phyloP scores from a whole-genome alignment of 306 rosid species.

The Cucurbita pepo region DNA sequence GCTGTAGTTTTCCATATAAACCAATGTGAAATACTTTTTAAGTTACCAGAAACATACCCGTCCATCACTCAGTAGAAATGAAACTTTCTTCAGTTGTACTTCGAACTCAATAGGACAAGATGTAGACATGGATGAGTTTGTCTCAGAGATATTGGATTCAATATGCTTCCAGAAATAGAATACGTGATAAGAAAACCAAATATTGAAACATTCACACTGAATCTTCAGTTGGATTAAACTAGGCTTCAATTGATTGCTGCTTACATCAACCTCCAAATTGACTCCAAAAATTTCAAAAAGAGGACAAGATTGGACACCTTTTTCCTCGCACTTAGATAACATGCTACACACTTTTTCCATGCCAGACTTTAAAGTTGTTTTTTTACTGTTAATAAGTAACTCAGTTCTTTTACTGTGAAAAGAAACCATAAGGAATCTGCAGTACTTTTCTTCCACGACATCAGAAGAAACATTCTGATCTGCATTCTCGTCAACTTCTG shows the following conservation, averaged over 20 bases:
- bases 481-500: constrained; percentile 15
- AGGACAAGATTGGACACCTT: constrained; percentile 43
- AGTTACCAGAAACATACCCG: constrained; percentile 36
- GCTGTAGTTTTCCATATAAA: background rate
- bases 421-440: constrained; percentile 28
- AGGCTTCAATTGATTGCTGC: constrained; percentile 14
- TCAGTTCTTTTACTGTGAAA: constrained; percentile 34
- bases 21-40: background rate
- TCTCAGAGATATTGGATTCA: constrained; percentile 24
- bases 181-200: constrained; percentile 62
- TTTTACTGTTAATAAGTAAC: constrained; percentile 20
- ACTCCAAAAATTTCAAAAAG: constrained; percentile 47
- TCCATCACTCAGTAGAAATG: constrained; percentile 74
- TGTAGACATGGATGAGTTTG: constrained; percentile 28
- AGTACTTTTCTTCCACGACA: constrained; percentile 22
- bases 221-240: constrained; percentile 24
- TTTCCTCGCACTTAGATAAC: constrained; percentile 29
- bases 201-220: constrained; percentile 45
- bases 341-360: constrained; percentile 49
- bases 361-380: constrained; percentile 27
- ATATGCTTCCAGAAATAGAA: constrained; percentile 43
- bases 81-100: constrained; percentile 44
- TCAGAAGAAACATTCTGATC: constrained; percentile 23
- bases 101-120: constrained; percentile 24
- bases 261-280: constrained; percentile 25